A percentile compares a stretch with the other conserved stretches of the same genome.
These are phyloP conservation scores for Mediolabrus comicus DNA, from an alignment of 108 stramenopile genomes.

Conservation along the genomic window DNA sequence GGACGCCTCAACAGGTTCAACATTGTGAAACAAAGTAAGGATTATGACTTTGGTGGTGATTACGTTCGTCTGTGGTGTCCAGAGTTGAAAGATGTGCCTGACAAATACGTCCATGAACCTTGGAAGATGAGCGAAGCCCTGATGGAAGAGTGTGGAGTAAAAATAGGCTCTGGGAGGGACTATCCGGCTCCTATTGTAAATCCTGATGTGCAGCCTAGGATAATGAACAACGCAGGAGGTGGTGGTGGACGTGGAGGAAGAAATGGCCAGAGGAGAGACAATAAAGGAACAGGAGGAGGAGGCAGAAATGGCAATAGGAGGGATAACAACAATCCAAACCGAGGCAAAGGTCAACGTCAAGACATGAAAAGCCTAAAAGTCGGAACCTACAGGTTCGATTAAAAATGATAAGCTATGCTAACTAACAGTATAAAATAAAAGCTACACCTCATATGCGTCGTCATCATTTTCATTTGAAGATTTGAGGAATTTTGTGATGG, in stretches of 20 bases:
- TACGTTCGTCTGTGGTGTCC: constrained; percentile 96
- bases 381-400: constrained; percentile 50
- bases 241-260: constrained; percentile 31
- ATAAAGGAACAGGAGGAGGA: constrained; percentile 20
- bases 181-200: constrained; percentile 81
- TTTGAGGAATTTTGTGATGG: not conserved
- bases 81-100: constrained; percentile 82
- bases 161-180: constrained; percentile 67
- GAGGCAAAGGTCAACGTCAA: constrained; percentile 66
- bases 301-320: constrained; percentile 13
- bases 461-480: not conserved
- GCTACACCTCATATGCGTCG: constrained; percentile 4
- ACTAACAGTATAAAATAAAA: constrained; percentile 15
- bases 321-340: constrained; percentile 53
- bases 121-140: constrained; percentile 87
- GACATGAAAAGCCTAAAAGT: constrained; percentile 83
- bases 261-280: constrained; percentile 27
- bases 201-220: constrained; percentile 48
- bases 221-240: constrained; percentile 29
- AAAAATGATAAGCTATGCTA: not conserved
- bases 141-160: constrained; percentile 70
- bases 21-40: constrained; percentile 93
- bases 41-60: constrained; percentile 93
- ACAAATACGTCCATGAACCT: constrained; percentile 76
- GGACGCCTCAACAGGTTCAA: constrained; percentile 92